Conservation (phyloP, 257 asterid species). For the Solanum piurae region DNA sequence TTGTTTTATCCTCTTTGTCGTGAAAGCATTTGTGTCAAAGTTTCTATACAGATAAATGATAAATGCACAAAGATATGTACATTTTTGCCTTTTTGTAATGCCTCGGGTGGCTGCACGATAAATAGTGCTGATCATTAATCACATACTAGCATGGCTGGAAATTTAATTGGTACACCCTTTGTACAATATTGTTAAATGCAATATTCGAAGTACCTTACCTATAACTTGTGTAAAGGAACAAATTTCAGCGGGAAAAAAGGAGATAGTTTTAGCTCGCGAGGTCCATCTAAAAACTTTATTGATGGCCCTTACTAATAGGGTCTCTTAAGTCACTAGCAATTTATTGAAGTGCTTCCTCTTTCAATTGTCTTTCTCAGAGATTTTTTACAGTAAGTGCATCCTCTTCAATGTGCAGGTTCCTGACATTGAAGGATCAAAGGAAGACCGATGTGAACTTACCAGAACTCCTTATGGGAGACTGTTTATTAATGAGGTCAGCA, state of each 20-base stretch:
- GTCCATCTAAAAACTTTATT: background rate
- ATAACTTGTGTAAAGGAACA: background rate
- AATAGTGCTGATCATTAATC: background rate
- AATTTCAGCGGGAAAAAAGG: background rate
- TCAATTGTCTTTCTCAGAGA: background rate
- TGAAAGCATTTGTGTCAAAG: background rate
- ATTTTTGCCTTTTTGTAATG: background rate
- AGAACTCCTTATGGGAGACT: conserved; percentile 64
- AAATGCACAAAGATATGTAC: background rate
- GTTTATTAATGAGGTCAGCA: conserved; percentile 50
- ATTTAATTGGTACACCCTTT: background rate
- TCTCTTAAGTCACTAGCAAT: background rate
- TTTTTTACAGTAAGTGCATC: background rate
- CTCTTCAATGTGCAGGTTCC: conserved; percentile 56
- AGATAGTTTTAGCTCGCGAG: background rate
- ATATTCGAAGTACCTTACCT: background rate
- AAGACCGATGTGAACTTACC: conserved; percentile 67
- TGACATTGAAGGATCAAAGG: conserved; percentile 68
- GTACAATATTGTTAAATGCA: background rate
- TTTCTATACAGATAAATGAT: background rate
- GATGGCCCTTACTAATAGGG: background rate
- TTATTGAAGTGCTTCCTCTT: background rate
- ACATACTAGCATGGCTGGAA: background rate
- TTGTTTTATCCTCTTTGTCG: background rate
- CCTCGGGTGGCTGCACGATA: background rate